Conservation (phyloP, 75 land plant genomes). For the Larix kaempferi region DNA sequence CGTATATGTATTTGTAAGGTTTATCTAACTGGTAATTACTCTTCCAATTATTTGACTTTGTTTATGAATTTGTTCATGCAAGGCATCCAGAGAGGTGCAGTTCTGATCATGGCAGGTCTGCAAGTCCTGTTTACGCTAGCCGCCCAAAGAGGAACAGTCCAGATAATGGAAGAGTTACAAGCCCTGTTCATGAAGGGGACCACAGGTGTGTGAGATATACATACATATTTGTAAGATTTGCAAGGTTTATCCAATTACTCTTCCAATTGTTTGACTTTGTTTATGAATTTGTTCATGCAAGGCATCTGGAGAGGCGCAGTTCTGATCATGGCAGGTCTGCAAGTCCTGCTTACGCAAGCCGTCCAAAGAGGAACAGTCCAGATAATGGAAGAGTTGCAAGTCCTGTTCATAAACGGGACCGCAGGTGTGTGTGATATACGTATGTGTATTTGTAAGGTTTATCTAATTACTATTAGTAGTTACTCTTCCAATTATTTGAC, state of each 20-base stretch:
- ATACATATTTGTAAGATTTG: no score
- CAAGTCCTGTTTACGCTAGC: slow-evolving; percentile 10
- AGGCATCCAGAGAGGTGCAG: background rate
- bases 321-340: slow-evolving; percentile 38
- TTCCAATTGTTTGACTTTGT: no score
- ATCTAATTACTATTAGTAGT: no score
- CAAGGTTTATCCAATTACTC: no score
- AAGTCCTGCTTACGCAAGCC: slow-evolving; percentile 20
- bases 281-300: background rate
- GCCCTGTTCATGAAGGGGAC: slow-evolving; percentile 15
- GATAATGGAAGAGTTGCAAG: slow-evolving; percentile 4
- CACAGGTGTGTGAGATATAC: slow-evolving; percentile 17
- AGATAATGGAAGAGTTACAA: slow-evolving; percentile 9
- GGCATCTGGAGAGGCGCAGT: slow-evolving; percentile 16
- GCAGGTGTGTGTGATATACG: no score
- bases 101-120: slow-evolving; percentile 10
- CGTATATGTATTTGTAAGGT: no score
- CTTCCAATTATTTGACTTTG: background rate
- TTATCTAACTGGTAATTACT: no score
- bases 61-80: background rate
- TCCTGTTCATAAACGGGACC: no score
- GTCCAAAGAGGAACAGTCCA: slow-evolving; percentile 1
- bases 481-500: no score
- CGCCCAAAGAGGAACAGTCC: background rate
- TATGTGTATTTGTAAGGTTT: no score